phyloP scores from a whole-genome alignment of 2,329 filamentous ascomycete genomes.

The Aspergillus eucalypticola region DNA sequence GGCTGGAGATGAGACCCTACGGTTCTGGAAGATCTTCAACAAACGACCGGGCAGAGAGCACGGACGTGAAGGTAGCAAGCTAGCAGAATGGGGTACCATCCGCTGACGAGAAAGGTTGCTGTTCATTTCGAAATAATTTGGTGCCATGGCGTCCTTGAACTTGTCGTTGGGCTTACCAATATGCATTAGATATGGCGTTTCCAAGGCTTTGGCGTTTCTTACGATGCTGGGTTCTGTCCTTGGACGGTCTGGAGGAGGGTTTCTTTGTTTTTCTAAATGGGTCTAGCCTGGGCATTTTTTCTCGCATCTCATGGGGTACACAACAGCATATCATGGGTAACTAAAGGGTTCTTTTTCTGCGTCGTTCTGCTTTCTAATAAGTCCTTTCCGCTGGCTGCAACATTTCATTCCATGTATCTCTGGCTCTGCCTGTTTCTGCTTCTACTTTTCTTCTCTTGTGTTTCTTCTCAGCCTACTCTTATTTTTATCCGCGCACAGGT shows the following conservation, averaged over 20 bases:
- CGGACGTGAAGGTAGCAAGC: conserved; percentile 65
- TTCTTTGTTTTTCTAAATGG: conserved; percentile 5
- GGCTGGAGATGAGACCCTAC: conserved; percentile 89
- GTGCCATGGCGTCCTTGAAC: conserved; percentile 13
- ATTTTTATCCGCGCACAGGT: not conserved
- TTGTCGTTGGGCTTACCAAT: conserved; percentile 21
- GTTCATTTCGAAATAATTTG: conserved; percentile 12
- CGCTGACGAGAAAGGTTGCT: conserved; percentile 46
- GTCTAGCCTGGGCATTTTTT: conserved; percentile 31
- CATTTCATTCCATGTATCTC: conserved; percentile 25
- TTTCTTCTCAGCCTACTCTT: conserved; percentile 8
- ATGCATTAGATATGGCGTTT: conserved; percentile 41
- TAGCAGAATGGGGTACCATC: conserved; percentile 83
- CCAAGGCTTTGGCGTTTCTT: conserved; percentile 27
- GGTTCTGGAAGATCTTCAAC: conserved; percentile 97
- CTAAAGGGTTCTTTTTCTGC: conserved; percentile 18
- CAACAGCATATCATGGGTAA: conserved; percentile 26
- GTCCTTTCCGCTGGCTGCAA: not conserved
- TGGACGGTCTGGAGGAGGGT: conserved; percentile 28
- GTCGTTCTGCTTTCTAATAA: conserved; percentile 9
- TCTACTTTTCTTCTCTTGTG: conserved; percentile 11
- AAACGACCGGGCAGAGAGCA: conserved; percentile 70
- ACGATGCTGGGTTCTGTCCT: conserved; percentile 23
- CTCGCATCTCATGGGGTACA: conserved; percentile 30
- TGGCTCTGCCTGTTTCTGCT: conserved; percentile 14